Evolutionary conservation across 441 rosid species (phyloP).

Genomic region (Gossypium gossypioides): DNA sequence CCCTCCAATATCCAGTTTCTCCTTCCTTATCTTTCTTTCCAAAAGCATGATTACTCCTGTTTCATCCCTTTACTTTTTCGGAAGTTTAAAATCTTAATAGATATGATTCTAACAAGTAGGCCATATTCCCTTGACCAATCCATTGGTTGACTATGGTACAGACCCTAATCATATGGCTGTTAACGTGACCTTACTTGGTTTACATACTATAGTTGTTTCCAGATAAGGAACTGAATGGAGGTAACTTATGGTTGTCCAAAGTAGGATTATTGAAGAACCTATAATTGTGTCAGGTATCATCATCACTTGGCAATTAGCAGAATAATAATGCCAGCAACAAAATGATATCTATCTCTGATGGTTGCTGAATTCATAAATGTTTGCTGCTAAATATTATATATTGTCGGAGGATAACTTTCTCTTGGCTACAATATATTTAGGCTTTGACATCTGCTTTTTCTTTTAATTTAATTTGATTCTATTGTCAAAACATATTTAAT

Average conservation of each 20-base stretch:
- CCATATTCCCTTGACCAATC: neutral
- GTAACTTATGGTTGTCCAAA: neutral
- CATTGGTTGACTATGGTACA: neutral
- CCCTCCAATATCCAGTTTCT: neutral
- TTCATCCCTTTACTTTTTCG: neutral
- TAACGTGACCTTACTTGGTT: neutral
- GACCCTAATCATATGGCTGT: neutral
- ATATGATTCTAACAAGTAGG: neutral
- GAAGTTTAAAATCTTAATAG: neutral
- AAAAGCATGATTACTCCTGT: neutral
- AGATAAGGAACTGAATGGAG: neutral
- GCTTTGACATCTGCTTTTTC: neutral
- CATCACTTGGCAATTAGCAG: neutral
- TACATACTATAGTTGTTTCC: neutral
- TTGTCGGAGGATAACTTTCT: neutral
- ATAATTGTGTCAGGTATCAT: neutral
- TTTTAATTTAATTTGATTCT: neutral
- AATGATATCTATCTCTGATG: neutral
- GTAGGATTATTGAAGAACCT: constrained; percentile 3
- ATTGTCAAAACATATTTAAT: neutral
- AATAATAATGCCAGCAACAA: neutral
- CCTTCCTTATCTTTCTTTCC: neutral
- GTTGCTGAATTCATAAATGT: neutral
- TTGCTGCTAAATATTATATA: neutral
- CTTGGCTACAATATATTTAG: neutral